Conservation (phyloP, 352 stramenopile species). For the Globisporangium apiculatum region DNA sequence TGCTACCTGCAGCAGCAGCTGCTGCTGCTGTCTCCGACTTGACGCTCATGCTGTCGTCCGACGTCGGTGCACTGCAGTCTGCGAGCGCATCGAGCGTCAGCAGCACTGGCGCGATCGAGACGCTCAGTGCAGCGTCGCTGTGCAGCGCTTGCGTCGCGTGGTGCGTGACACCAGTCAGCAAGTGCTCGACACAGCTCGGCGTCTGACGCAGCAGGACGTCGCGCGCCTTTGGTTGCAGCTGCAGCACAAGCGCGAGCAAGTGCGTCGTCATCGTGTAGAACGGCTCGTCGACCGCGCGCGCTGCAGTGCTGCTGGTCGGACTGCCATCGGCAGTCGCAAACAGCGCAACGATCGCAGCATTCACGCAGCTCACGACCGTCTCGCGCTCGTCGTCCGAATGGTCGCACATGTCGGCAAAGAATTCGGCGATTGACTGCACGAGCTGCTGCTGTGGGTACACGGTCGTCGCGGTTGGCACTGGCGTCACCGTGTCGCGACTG, state of each 20-base stretch:
- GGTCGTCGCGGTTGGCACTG: not conserved
- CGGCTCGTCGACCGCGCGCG: constrained; percentile 9
- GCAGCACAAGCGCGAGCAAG: constrained; percentile 65
- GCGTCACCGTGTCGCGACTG: not conserved
- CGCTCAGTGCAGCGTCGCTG: constrained; percentile 8
- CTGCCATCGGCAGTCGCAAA: constrained; percentile 15
- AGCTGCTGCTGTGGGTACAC: constrained; percentile 40
- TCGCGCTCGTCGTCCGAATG: constrained; percentile 51
- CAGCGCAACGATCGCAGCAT: constrained; percentile 34
- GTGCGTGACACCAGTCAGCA: constrained; percentile 32
- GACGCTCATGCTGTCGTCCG: constrained; percentile 7
- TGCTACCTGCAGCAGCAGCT: not conserved
- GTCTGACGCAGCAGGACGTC: constrained; percentile 28
- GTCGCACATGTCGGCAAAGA: constrained; percentile 52
- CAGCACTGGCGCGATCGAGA: constrained; percentile 50
- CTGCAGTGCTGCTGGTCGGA: constrained; percentile 6
- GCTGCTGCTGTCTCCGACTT: constrained; percentile 6
- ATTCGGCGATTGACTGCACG: constrained; percentile 55
- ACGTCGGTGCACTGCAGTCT: not conserved
- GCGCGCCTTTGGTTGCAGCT: constrained; percentile 39
- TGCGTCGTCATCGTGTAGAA: constrained; percentile 52
- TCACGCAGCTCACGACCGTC: constrained; percentile 44
- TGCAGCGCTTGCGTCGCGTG: constrained; percentile 1
- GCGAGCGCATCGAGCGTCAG: constrained; percentile 62
- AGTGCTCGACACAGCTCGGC: constrained; percentile 38